Percentiles rank a stretch among this genome's conserved stretches.
Evolutionary conservation across 306 rosid genomes (phyloP).

Genomic region (Mimosa pudica): DNA sequence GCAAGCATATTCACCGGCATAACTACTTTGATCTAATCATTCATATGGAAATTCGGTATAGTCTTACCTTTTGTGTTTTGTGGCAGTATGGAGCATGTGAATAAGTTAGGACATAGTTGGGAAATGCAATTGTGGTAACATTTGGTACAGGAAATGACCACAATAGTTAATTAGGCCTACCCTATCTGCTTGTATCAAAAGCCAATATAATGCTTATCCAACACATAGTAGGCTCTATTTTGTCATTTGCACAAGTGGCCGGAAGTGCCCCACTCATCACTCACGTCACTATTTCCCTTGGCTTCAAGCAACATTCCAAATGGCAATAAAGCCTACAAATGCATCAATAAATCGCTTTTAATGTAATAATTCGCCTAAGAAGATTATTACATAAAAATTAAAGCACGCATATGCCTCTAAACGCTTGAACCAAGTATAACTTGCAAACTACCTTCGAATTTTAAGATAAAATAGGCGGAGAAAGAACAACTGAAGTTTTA

Average conservation of each 20-base stretch:
- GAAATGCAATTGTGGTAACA: not conserved
- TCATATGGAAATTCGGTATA: not conserved
- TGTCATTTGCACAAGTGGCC: not conserved
- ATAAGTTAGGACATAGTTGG: not conserved
- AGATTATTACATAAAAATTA: not conserved
- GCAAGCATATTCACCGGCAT: too few species aligned
- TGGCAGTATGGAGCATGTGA: not conserved
- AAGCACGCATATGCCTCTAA: not conserved
- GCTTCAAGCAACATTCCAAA: slow-evolving; percentile 45
- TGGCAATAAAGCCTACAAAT: too few species aligned
- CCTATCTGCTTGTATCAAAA: slow-evolving; percentile 22
- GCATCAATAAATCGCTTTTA: not conserved
- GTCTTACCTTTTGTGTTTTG: not conserved
- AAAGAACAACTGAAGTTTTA: too few species aligned
- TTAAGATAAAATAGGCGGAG: too few species aligned
- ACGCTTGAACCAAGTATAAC: slow-evolving; percentile 13
- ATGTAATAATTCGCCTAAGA: not conserved
- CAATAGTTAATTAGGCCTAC: not conserved
- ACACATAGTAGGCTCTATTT: not conserved
- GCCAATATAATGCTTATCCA: not conserved
- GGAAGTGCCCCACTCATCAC: slow-evolving; percentile 32
- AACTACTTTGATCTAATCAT: not conserved
- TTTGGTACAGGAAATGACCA: not conserved
- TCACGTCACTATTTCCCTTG: slow-evolving; percentile 36
- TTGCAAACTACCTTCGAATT: too few species aligned